Conservation (phyloP, 108 stramenopile genomes). For the Nitzschia sp. region DNA sequence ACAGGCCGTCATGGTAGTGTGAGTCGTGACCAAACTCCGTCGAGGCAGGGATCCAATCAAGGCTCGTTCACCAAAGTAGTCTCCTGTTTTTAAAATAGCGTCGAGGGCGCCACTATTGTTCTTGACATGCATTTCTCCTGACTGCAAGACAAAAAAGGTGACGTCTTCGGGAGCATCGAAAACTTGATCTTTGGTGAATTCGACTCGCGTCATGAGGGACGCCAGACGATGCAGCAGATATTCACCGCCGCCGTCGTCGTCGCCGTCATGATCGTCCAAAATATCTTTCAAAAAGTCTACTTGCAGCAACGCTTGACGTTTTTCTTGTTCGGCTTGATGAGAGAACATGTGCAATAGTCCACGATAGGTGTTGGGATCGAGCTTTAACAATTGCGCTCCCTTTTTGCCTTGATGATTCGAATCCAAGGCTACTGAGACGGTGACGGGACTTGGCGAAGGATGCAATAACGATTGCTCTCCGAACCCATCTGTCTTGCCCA, state of each 20-base stretch:
- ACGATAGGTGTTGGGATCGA: slow-evolving; percentile 18
- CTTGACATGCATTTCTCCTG: slow-evolving; percentile 37
- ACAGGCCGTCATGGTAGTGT: slow-evolving; percentile 4
- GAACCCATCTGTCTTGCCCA: slow-evolving; percentile 49
- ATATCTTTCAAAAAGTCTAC: slow-evolving; percentile 38
- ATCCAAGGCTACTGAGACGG: slow-evolving; percentile 41
- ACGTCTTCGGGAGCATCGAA: slow-evolving; percentile 39
- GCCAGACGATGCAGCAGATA: slow-evolving; percentile 22
- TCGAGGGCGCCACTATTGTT: slow-evolving; percentile 19
- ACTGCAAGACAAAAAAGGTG: slow-evolving; percentile 63
- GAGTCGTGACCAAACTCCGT: slow-evolving; percentile 35
- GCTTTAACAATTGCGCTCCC: slow-evolving; percentile 7
- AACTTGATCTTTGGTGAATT: slow-evolving; percentile 1
- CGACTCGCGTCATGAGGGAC: slow-evolving; percentile 35
- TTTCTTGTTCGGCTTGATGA: slow-evolving; percentile 16
- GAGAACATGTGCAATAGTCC: slow-evolving; percentile 15
- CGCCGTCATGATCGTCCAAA: background rate
- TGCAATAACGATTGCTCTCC: slow-evolving; percentile 87
- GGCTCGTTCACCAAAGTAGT: slow-evolving; percentile 87
- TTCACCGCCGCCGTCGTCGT: slow-evolving; percentile 14
- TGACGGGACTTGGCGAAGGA: slow-evolving; percentile 72
- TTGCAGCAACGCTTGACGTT: slow-evolving; percentile 22
- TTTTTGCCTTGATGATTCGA: background rate
- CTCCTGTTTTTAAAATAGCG: slow-evolving; percentile 29
- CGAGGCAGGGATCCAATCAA: slow-evolving; percentile 49